phyloP scores from a whole-genome alignment of 208 protist species.

The Phytomonas serpens region DNA sequence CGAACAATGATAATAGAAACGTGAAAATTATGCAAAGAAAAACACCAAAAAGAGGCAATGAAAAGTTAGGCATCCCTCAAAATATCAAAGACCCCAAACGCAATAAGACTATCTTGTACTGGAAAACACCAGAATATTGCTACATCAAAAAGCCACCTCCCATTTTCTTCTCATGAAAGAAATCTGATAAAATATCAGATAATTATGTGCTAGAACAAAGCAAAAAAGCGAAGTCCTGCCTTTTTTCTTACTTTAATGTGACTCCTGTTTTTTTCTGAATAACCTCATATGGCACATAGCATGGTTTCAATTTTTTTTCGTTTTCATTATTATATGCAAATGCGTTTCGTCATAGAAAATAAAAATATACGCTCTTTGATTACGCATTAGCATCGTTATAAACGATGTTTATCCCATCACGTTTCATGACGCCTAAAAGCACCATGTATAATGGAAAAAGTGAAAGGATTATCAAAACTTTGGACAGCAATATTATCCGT shows the following conservation, averaged over 20 bases:
- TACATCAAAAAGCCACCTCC: conserved; percentile 5
- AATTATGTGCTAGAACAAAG: neutral
- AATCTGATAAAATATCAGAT: conserved; percentile 2
- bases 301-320: neutral
- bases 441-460: neutral
- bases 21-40: neutral
- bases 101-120: neutral
- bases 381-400: neutral
- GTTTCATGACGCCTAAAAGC: neutral
- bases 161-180: neutral
- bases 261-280: conserved; percentile 1
- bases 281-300: neutral
- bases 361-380: neutral
- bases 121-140: neutral
- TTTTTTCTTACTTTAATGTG: neutral
- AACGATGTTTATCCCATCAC: neutral
- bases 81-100: neutral
- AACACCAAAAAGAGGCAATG: conserved; percentile 8
- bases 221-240: neutral
- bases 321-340: neutral
- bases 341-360: neutral
- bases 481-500: neutral
- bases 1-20: conserved; percentile 8
- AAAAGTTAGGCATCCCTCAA: conserved; percentile 1
- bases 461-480: neutral